phyloP scores from a whole-genome alignment of 1,139 yeast genomes.

The Candida neerlandica region DNA sequence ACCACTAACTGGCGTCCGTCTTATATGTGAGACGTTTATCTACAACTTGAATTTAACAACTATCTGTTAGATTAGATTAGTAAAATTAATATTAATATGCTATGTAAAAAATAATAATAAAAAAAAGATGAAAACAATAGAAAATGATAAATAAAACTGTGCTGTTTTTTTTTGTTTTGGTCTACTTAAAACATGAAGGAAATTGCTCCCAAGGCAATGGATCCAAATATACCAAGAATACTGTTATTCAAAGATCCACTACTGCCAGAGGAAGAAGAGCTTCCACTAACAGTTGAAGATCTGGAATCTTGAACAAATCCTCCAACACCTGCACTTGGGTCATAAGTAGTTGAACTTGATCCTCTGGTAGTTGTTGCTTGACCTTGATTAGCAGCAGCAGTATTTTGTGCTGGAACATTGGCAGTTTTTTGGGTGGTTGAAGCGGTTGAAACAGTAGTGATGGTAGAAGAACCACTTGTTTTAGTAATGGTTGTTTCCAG shows the following conservation, averaged over 20 bases:
- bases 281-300: slow-evolving; percentile 9
- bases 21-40: background rate
- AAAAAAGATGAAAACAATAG: background rate
- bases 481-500: slow-evolving; percentile 14
- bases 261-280: background rate
- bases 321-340: slow-evolving; percentile 28
- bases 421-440: slow-evolving; percentile 16
- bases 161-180: background rate
- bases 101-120: background rate
- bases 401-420: slow-evolving; percentile 17
- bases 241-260: background rate
- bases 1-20: background rate
- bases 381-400: slow-evolving; percentile 17
- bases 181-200: slow-evolving; percentile 20
- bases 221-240: slow-evolving; percentile 20
- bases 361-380: slow-evolving; percentile 10
- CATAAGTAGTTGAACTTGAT: slow-evolving; percentile 18
- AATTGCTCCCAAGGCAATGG: slow-evolving; percentile 25
- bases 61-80: no score
- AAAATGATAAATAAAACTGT: background rate
- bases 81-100: background rate
- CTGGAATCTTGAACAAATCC: slow-evolving; percentile 40
- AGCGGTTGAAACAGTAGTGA: slow-evolving; percentile 15
- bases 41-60: no score
- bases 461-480: slow-evolving; percentile 17